Base-by-base conservation (phyloP, 805 yeast genomes). In the Teunomyces atbi region DNA sequence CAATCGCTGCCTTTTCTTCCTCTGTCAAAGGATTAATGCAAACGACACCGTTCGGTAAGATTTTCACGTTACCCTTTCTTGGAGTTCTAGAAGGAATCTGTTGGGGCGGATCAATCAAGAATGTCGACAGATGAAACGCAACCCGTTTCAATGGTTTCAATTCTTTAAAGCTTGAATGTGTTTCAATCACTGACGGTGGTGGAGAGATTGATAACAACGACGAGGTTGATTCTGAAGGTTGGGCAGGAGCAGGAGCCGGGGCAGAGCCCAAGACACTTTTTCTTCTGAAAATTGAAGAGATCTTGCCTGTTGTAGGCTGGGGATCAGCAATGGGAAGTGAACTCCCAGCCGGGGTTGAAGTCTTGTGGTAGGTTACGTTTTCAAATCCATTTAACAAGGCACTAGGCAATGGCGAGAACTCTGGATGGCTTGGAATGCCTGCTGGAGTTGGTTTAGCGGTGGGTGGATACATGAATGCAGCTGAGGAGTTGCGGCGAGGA, bases 1-100 rank as follows among this genome's bases (percentile, higher is more conserved):
- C 66, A 54, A 74, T 66, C 11, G 69, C 71, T 7, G 49, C 45
- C 50, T 69, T 76, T 46, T 82, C 85, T 30, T 78, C 81, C 28
- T 79, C 77, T 1, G 81, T 67, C 29, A 82, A 62, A 26, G 83
- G 81, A 49, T 79, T 78, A 15, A 82, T 69, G 6, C 76, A 71
- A 12, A 81, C 71, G 0, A 72, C 64, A 0, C 87, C 88, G 54
- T 73, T 75, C n/a, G 76, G 65, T 42, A 75, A 57, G 1, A 82
- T 70, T 53, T 81, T 77, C 46, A 72, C 90, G 58, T 89, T 85
- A 6, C 97, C 97, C 55, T 77, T 76, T 53, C 84, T 74, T 5
- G 97, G 97, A 49, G 76, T 77, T 58, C 96, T 71, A 1, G 96
- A 86, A 2, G 97, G 97, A 50, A 91, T 86, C 61, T 90, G 96